A percentile compares a stretch with the other conserved stretches of the same genome.
These are phyloP conservation scores for Podaxis sp. DNA, from an alignment of 768 basidiomycete species.

Conservation along the genomic window DNA sequence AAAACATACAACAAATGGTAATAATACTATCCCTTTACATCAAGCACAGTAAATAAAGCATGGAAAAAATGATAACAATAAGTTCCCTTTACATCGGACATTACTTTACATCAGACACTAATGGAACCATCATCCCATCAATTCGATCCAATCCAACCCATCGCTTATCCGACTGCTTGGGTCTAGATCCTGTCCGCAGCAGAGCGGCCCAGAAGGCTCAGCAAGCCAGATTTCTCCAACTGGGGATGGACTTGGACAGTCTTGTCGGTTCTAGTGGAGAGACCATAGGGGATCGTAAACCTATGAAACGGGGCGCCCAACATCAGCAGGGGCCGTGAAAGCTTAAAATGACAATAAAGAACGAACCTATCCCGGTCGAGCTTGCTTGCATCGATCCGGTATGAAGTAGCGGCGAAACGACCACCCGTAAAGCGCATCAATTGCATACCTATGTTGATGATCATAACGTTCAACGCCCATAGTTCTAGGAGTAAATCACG, in stretches of 20 bases:
- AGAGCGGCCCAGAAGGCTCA: not conserved
- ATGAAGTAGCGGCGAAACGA: not conserved
- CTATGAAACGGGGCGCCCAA: not conserved
- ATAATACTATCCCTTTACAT: too few species aligned
- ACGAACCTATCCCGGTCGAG: not conserved
- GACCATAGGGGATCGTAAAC: conserved; percentile 1
- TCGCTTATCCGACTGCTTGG: not conserved
- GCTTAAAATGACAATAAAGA: not conserved
- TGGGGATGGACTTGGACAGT: not conserved
- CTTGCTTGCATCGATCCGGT: not conserved
- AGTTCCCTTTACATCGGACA: too few species aligned
- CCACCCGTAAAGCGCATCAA: conserved; percentile 4
- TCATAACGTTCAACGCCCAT: not conserved
- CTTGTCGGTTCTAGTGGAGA: not conserved
- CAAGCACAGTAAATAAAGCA: too few species aligned
- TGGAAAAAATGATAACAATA: too few species aligned
- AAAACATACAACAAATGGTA: too few species aligned
- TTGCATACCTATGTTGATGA: not conserved
- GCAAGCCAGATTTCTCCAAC: not conserved
- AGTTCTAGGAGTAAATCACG: not conserved
- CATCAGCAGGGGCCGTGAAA: not conserved
- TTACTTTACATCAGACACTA: too few species aligned
- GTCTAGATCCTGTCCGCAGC: not conserved
- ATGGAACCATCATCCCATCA: not conserved
- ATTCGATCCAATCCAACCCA: not conserved